Base-by-base conservation (phyloP, 495 filamentous ascomycete species). In the Haplographium delicatum region DNA sequence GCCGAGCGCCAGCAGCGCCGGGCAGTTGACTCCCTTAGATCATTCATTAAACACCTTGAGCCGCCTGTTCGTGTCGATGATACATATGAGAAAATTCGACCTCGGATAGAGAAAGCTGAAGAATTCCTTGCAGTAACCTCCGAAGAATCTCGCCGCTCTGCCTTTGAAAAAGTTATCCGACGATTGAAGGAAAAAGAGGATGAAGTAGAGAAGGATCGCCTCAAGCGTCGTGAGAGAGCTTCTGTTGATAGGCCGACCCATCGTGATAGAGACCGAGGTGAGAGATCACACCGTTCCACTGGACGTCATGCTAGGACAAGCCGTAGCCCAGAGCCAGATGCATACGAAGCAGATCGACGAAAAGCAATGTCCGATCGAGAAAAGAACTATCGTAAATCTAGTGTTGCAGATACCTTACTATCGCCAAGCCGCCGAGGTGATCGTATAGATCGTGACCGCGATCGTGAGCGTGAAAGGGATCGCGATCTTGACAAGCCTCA, bases 131-230 rank as follows among this genome's bases (percentile, higher is more conserved):
- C 83, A 16, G 73, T 97, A 22, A 76, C 86, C 44, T 79, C 84
- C 8, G 93, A 97, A 19, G 88, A 95, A 24, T 72, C 85, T 28
- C 86, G 91, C 40, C 80, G 82, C 23, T 73, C 78, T 47, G 94
- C 89, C 9, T 97, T 96, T 62, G 94, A 96, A 24, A 99, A 97
- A 68, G 76, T 89, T 58, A 82, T 96, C 50, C 85, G 89, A 31
- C 89, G 93, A 44, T 69, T 96, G 4, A 86, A 84, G 59, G 93
- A 97, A 62, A 89, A 91, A 64, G 88, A 94, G 42, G 91, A 96
- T 44, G 89, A 95, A 50, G 64, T 67, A 2, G 91, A 94, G 44
- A 83, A 77, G 44, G 87, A 91, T 18, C 83, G 85, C 44, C 75
- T 74, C 33, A 76, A 81, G 31, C 75, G 77, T 19, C 75, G 76